Evolutionary conservation across 2,329 filamentous ascomycete species (phyloP), one percentile per base, ranked within the genome.

Genomic region (Penicillium occitanis): DNA sequence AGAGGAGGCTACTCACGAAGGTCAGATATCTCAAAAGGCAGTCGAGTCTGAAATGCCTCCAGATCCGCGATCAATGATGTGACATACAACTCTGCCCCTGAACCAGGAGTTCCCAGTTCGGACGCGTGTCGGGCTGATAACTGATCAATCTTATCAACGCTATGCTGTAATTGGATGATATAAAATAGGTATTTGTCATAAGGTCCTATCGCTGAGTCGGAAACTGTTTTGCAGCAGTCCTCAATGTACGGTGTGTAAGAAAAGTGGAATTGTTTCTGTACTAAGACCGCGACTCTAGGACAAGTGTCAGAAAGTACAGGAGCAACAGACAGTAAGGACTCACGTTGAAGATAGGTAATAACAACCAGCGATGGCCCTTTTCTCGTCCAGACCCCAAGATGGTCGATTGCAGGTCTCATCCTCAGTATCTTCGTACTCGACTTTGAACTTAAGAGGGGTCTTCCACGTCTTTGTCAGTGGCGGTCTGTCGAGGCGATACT

Each of bases 331-430:
- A 14, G 11, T 14, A 5, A 37, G 13, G 13, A 73, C 76, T 67
- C 69, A 81, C 80, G 76, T 75, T 5, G 79, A 80, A 11, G 78
- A 77, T 13, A 83, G 70, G 67, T 80, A 81, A 67, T 79, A 83
- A 33, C 79, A 77, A 3, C 80, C 81, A 3, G 78, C 76, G 13
- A 81, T 74, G 1, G 81, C 80, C 57, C 81, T 75, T 61, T 81
- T 77, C 63, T 81, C 80, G 28, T 82, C 81, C n/a, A 69, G 65
- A 2, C 76, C 74, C 73, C 74, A 76, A 14, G 69, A 67, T 51
- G 48, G 25, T 51, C 48, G 48, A 51, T 25, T 51, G 25, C 4
- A 28, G 22, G 25, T 51, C 61, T 13, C 37, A 19, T 13, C 65
- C 61, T 37, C 68, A 33, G 4, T 70, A 46, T 71, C 61, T 53